Conservation (phyloP, 805 yeast genomes). For the Schwanniomyces sp. region DNA sequence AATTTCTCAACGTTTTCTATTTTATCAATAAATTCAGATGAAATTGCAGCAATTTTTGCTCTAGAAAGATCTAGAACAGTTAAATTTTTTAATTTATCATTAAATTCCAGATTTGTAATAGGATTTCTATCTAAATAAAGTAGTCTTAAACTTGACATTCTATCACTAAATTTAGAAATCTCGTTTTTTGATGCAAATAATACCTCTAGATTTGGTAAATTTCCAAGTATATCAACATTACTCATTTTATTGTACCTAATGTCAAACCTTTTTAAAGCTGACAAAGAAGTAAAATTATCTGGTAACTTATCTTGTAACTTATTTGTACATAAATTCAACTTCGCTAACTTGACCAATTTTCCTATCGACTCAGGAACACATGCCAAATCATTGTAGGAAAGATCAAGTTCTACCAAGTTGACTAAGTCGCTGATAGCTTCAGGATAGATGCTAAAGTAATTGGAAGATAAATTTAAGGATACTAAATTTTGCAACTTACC, state of each 20-base stretch:
- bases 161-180: constrained; percentile 67
- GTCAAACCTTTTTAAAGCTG: constrained; percentile 68
- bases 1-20: constrained; percentile 70
- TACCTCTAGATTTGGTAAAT: constrained; percentile 65
- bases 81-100: constrained; percentile 55
- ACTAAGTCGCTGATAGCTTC: constrained; percentile 61
- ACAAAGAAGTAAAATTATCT: constrained; percentile 49
- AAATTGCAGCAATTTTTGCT: constrained; percentile 77
- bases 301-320: constrained; percentile 56
- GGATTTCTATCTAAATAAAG: constrained; percentile 83
- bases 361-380: constrained; percentile 62
- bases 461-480: constrained; percentile 76
- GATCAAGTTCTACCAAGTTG: constrained; percentile 64
- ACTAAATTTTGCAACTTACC: constrained; percentile 54
- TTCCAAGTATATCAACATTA: constrained; percentile 55
- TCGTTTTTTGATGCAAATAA: constrained; percentile 72
- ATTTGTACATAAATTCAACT: constrained; percentile 75
- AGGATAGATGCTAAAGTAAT: constrained; percentile 62
- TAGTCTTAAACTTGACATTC: constrained; percentile 61
- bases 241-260: constrained; percentile 66
- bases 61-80: constrained; percentile 75
- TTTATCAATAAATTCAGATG: constrained; percentile 58
- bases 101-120: constrained; percentile 63
- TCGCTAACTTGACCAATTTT: constrained; percentile 58
- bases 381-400: constrained; percentile 76